Evolutionary conservation across 176 grass and related monocot species (phyloP).

Genomic region (Oryza longistaminata): DNA sequence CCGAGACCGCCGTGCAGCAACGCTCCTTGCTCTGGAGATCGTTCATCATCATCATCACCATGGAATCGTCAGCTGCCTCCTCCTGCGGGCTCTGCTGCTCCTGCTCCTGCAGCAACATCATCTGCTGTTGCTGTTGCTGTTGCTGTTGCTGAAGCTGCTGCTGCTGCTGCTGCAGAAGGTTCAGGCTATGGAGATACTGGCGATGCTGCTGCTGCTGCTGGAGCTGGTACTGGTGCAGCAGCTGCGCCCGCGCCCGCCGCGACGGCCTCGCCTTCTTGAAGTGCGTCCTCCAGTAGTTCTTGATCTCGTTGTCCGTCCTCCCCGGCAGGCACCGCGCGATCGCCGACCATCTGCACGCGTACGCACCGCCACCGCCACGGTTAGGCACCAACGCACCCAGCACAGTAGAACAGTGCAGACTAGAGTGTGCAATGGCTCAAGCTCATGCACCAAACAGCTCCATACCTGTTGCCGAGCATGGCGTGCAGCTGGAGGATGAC

Average conservation of each 20-base stretch:
- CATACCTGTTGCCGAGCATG: constrained; percentile 88
- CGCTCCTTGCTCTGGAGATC: constrained; percentile 8
- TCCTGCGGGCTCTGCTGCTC: constrained; percentile 4
- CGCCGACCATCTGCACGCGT: constrained; percentile 78
- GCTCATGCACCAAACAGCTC: too few relatives aligned
- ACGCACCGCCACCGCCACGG: background rate
- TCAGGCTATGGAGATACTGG: constrained; percentile 39
- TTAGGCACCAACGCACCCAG: constrained; percentile 26
- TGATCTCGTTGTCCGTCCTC: constrained; percentile 99
- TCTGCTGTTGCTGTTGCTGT: background rate
- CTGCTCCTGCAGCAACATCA: background rate
- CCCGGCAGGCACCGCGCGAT: constrained; percentile 94
- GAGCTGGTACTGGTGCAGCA: constrained; percentile 57
- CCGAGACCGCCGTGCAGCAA: constrained; percentile 8
- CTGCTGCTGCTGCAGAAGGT: constrained; percentile 46
- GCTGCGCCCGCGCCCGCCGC: constrained; percentile 53
- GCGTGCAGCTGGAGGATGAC: constrained; percentile 89
- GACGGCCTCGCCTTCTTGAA: constrained; percentile 82
- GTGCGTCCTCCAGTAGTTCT: constrained; percentile 99
- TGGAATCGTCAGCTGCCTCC: constrained; percentile 19
- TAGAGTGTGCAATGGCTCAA: background rate
- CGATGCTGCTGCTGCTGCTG: constrained; percentile 51
- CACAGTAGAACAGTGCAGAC: background rate
- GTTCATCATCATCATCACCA: constrained; percentile 19
- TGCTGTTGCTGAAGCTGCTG: constrained; percentile 7